Conservation (phyloP, 805 yeast genomes). For the Zygosaccharomyces siamensis region DNA sequence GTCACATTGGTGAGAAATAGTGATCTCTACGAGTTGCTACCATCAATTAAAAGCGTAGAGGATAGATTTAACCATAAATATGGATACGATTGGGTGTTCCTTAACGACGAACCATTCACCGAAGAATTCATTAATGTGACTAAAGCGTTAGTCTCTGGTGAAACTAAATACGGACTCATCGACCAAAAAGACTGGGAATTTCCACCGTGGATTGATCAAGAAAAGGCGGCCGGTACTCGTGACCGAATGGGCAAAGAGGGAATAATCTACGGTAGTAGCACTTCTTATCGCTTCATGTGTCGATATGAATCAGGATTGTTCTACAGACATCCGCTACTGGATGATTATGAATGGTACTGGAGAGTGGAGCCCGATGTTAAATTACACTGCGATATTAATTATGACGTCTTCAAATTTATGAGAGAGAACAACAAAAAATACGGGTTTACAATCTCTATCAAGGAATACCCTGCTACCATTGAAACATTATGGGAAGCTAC, state of each 20-base stretch:
- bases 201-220: constrained; percentile 77
- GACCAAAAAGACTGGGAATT: constrained; percentile 85
- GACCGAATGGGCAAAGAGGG: constrained; percentile 45
- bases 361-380: constrained; percentile 86
- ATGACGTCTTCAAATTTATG: constrained; percentile 80
- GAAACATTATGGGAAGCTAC: constrained; percentile 74
- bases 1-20: constrained; percentile 73
- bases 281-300: constrained; percentile 85
- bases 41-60: constrained; percentile 72
- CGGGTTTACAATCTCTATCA: constrained; percentile 73
- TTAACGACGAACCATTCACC: constrained; percentile 80
- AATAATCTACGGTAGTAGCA: constrained; percentile 61
- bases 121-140: constrained; percentile 76
- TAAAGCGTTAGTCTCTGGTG: constrained; percentile 66
- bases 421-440: constrained; percentile 67
- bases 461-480: constrained; percentile 69
- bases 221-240: constrained; percentile 56
- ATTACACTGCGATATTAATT: constrained; percentile 76
- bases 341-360: constrained; percentile 88
- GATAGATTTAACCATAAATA: constrained; percentile 80
- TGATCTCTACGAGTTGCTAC: constrained; percentile 59
- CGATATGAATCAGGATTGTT: constrained; percentile 88
- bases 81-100: constrained; percentile 92
- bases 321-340: constrained; percentile 68
- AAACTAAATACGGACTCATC: constrained; percentile 68